These are phyloP conservation scores for Pseudocercospora macadamiae DNA, from an alignment of 2,329 filamentous ascomycete genomes.

Conservation along the genomic window DNA sequence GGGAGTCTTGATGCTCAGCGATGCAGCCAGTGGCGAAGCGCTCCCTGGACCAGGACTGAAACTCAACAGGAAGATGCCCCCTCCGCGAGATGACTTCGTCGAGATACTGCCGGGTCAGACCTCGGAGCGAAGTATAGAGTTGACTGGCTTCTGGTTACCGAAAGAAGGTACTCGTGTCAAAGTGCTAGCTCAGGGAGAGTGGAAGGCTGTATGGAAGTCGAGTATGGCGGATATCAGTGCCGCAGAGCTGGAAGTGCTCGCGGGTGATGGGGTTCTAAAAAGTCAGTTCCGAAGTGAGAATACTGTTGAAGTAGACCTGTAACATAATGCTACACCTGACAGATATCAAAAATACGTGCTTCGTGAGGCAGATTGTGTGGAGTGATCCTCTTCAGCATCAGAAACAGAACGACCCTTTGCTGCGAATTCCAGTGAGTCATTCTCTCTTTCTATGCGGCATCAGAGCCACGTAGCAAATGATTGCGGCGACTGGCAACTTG, in stretches of 20 bases:
- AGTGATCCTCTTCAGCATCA: too few relatives aligned
- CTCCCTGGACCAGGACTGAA: constrained; percentile 38
- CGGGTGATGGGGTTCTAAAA: not conserved
- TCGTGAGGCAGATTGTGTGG: too few relatives aligned
- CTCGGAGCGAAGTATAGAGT: constrained; percentile 37
- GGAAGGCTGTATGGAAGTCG: not conserved
- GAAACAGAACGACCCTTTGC: too few relatives aligned
- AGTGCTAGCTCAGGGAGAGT: not conserved
- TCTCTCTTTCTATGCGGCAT: too few relatives aligned
- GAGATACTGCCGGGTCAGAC: constrained; percentile 40
- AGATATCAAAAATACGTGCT: not conserved
- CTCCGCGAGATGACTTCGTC: constrained; percentile 39
- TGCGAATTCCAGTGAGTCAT: too few relatives aligned
- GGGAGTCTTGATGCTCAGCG: constrained; percentile 41
- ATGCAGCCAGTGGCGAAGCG: constrained; percentile 34
- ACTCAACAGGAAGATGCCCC: constrained; percentile 44
- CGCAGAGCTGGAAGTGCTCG: not conserved
- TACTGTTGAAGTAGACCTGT: not conserved
- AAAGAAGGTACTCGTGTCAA: not conserved
- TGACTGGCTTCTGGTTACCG: constrained; percentile 31
- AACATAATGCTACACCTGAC: too few relatives aligned
- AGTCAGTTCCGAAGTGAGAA: not conserved
- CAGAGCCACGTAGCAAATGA: too few relatives aligned
- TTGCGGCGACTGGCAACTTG: too few relatives aligned
- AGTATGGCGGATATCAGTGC: not conserved